Evolutionary conservation across 148 eudicot genomes (phyloP).

Genomic region (Beta vulgaris): DNA sequence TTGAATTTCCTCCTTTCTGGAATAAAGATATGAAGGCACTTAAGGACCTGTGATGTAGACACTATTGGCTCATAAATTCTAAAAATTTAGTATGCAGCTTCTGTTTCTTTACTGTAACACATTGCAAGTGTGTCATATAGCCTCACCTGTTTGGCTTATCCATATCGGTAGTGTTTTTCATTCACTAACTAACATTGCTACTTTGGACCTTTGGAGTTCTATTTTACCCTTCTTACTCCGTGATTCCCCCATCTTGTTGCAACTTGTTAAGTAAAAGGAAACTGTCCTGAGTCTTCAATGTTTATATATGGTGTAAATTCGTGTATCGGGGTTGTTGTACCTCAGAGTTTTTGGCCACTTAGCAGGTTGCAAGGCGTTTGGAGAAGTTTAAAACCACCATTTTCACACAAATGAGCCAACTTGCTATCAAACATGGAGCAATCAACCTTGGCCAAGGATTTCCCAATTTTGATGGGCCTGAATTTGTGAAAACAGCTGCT

Average conservation of each 20-base stretch:
- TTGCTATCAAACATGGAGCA: conserved; percentile 93
- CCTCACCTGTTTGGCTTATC: not conserved
- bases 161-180: not conserved
- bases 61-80: not conserved
- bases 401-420: conserved; percentile 95
- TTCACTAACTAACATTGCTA: not conserved
- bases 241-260: not conserved
- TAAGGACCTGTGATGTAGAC: not conserved
- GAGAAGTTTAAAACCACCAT: conserved; percentile 97
- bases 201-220: not conserved
- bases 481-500: conserved; percentile 95
- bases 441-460: conserved; percentile 98
- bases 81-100: not conserved
- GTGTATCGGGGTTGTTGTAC: not conserved
- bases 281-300: not conserved
- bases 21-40: not conserved
- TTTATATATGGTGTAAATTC: not conserved
- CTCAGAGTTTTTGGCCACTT: not conserved
- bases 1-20: not conserved
- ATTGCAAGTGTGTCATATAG: not conserved
- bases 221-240: not conserved
- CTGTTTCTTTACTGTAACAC: not conserved
- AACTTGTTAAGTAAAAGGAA: not conserved
- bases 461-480: conserved; percentile 98
- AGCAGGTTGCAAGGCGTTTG: conserved; percentile 87